Percentiles rank a stretch among this genome's conserved stretches.
Evolutionary conservation across 2,329 filamentous ascomycete genomes (phyloP).

Genomic region (Neurospora sp.): DNA sequence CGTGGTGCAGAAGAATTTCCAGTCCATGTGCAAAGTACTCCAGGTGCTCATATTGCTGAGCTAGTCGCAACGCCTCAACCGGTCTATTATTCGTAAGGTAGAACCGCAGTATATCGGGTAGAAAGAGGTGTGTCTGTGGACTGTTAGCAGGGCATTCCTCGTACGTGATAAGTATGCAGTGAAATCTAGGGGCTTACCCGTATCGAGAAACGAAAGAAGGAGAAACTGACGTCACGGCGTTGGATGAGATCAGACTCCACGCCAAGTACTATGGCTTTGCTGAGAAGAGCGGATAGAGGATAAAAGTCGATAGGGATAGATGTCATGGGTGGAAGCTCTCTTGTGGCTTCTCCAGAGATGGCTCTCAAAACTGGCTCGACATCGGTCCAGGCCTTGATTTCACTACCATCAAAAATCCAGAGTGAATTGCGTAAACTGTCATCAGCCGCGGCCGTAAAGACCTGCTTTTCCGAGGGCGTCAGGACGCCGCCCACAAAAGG

Average conservation of each 20-base stretch:
- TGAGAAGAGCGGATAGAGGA: slow-evolving; percentile 76
- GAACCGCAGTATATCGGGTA: slow-evolving; percentile 77
- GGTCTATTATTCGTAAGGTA: slow-evolving; percentile 68
- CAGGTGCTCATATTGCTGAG: slow-evolving; percentile 75
- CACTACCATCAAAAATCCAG: slow-evolving; percentile 86
- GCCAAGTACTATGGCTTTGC: slow-evolving; percentile 82
- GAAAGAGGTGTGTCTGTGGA: slow-evolving; percentile 74
- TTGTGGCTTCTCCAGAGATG: slow-evolving; percentile 52
- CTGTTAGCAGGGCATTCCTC: slow-evolving; percentile 5
- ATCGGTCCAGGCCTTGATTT: slow-evolving; percentile 82
- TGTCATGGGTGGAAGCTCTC: slow-evolving; percentile 65
- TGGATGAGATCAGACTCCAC: slow-evolving; percentile 92
- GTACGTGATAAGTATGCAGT: background rate
- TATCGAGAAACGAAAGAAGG: slow-evolving; percentile 79
- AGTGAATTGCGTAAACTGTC: slow-evolving; percentile 69
- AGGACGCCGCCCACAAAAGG: slow-evolving; percentile 31
- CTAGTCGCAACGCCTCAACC: slow-evolving; percentile 71
- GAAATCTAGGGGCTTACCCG: slow-evolving; percentile 48
- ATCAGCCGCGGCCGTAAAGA: slow-evolving; percentile 21
- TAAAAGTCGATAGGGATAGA: slow-evolving; percentile 89
- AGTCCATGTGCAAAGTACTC: slow-evolving; percentile 90
- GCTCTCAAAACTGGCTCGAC: slow-evolving; percentile 73
- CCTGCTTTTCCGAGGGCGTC: slow-evolving; percentile 11
- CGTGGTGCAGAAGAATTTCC: slow-evolving; percentile 84
- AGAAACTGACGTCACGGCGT: slow-evolving; percentile 81